Base-by-base conservation (phyloP, 192 early-diverging fungal species). In the Linnemannia schmuckeri region DNA sequence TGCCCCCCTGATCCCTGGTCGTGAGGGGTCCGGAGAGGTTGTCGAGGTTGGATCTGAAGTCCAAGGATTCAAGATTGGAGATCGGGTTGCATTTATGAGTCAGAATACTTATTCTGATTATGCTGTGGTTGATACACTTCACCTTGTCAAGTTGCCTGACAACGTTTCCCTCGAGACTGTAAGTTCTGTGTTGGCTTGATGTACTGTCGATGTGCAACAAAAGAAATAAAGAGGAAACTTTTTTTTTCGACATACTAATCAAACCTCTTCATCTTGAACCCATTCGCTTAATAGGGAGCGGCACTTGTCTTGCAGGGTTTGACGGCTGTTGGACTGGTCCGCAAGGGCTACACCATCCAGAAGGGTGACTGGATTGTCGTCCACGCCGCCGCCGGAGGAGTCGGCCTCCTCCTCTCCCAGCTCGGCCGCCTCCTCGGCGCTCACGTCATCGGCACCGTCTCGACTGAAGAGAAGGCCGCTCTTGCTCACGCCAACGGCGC, bases 321-420 rank as follows among this genome's bases (percentile, higher is more conserved):
- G 80, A 98, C 97, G 15, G 96, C 96, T 13, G 91, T 93, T 68
- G 88, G 93, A 4, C 88, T 97, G 76, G 91, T 93, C 13, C 90
- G 90, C 4, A 83, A 94, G 33, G 91, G 91, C 22, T 96, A 97
- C 81, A 54, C 82, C 20, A 94, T 98, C 66, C 88, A 94, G 83
- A 88, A 86, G 24, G 88, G 92, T 52, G 95, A 98, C 85, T 94
- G 89, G 83, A 92, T 98, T 74, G 89, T 98, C 33, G 91, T 98
- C 38, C 95, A 96, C 76, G 96, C 97, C 6, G 96, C 95, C 1
- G 97, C 97, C n/a, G 97, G 97, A 10, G 97, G 97, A 40, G 94
- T 95, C 42, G 97, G 97, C 4, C 88, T 91, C n/a, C 83, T 97
- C n/a, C 85, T 98, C 35, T 91, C 93, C 30, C 96, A 98, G 81